Evolutionary conservation across 352 stramenopile genomes (phyloP), one percentile per base, ranked within the genome.

Genomic region (Phytophthora multivora): DNA sequence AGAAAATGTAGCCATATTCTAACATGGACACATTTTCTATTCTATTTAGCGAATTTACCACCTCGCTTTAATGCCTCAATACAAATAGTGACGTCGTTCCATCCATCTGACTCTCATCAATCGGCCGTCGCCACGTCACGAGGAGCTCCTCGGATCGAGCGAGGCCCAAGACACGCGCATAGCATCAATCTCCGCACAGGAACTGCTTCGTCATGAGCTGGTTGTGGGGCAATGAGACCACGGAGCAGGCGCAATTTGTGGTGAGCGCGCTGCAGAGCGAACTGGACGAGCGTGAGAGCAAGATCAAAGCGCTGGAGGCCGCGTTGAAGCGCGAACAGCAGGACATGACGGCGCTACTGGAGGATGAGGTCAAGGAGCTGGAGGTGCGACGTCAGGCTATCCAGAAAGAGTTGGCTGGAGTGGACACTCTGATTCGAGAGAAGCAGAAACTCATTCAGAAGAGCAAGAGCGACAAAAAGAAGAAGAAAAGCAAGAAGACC

Each of bases 141-240:
- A 57, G 25, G 26, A 25, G 23, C 48, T 55, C n/a, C 35, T 43
- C n/a, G 21, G 35, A 28, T 53, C 25, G 28, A 31, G 9, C 9
- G 36, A 21, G 28, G 8, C 28, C 12, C 25, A 40, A 59, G 53
- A 42, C 35, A 51, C 26, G 52, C 46, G 8, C 28, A 33, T 33
- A 33, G 28, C 13, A 8, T 33, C 28, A 33, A 33, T 33, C 28
- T 33, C 28, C 11, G 13, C 8, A 33, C 28, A 33, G 28, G 8
- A 33, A 33, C 28, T 4, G 9, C 1, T 9, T 8, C 28, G 39
- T 15, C 40, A 89, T 90, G 81, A 94, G 86, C 59, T 94, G 86
- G 86, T 49, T 94, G 41, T 94, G 86, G 86, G 80, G 75, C 16
- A 92, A 94, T 58, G 86, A 91, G 73, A 93, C 86, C 57, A 89